Percentiles rank a stretch among this genome's conserved stretches.
Conservation (phyloP, 2,329 filamentous ascomycete species). For the Fusarium stilboides region DNA sequence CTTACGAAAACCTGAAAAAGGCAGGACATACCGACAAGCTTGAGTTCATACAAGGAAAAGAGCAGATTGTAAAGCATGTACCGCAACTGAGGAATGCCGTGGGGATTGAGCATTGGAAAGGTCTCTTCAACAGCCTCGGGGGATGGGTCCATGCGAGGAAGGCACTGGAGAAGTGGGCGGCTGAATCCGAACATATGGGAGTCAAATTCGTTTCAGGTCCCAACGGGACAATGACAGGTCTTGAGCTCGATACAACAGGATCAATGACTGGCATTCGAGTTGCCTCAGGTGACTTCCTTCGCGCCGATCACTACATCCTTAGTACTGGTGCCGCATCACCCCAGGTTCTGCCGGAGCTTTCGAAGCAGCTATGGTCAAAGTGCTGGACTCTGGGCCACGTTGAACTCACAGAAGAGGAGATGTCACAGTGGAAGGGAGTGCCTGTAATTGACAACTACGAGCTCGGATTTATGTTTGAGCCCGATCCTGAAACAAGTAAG, state of each 20-base stretch:
- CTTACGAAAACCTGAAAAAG: neutral
- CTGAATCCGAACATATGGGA: neutral
- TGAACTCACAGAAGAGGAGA: neutral
- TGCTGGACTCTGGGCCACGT: constrained; percentile 16
- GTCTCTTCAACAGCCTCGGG: constrained; percentile 12
- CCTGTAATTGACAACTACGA: constrained; percentile 14
- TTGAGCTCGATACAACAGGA: neutral
- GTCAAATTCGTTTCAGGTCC: neutral
- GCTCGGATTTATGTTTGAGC: constrained; percentile 26
- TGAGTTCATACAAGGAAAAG: constrained; percentile 1
- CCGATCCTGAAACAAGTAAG: constrained; percentile 14
- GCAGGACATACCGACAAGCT: neutral
- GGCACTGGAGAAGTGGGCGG: constrained; percentile 13
- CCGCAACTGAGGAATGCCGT: constrained; percentile 3
- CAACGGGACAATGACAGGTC: neutral
- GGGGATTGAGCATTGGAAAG: constrained; percentile 15
- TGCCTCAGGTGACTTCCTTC: neutral
- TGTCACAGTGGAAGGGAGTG: constrained; percentile 7
- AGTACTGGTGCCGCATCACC: constrained; percentile 13
- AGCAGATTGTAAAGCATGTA: neutral
- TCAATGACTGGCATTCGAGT: constrained; percentile 1
- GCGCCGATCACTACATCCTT: constrained; percentile 12
- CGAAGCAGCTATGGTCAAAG: constrained; percentile 1
- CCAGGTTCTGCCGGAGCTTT: constrained; percentile 5
- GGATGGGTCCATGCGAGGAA: constrained; percentile 20